These are phyloP conservation scores for Serendipita vermifera DNA, from an alignment of 768 basidiomycete genomes.

Conservation along the genomic window DNA sequence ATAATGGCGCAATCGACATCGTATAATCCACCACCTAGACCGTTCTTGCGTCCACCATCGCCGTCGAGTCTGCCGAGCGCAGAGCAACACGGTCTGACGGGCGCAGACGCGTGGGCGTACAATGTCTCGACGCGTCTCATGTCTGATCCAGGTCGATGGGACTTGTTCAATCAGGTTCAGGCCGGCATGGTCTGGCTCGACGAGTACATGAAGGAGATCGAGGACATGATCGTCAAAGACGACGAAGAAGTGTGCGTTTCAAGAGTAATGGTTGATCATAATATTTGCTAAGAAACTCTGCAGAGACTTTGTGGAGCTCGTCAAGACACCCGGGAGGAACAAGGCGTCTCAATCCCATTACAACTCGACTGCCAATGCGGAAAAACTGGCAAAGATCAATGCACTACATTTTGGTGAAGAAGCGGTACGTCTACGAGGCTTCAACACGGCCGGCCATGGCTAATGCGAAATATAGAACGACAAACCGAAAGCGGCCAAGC, in stretches of 20 bases:
- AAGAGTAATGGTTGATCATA: background rate
- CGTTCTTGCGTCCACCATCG: background rate
- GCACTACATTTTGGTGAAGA: background rate
- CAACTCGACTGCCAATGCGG: background rate
- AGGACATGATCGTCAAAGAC: background rate
- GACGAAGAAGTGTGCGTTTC: slow-evolving; percentile 1
- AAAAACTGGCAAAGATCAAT: background rate
- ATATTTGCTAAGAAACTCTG: background rate
- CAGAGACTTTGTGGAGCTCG: background rate
- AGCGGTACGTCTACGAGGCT: too few species aligned
- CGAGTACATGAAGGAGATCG: background rate
- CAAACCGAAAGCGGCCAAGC: too few species aligned
- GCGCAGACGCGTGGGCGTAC: slow-evolving; percentile 2
- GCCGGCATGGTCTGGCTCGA: slow-evolving; percentile 1
- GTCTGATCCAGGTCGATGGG: slow-evolving; percentile 1
- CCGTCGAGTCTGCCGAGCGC: background rate
- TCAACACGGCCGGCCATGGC: too few species aligned
- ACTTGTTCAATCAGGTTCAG: slow-evolving; percentile 1
- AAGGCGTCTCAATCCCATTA: background rate
- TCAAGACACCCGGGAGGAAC: slow-evolving; percentile 1
- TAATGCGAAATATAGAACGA: too few species aligned
- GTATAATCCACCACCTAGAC: background rate
- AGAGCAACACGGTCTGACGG: background rate
- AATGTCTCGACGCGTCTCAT: background rate
- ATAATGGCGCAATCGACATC: too few species aligned